A percentile compares a stretch with the other conserved stretches of the same genome.
These are phyloP conservation scores for Colletotrichum sp. DNA, from an alignment of 2,329 filamentous ascomycete genomes.

Conservation along the genomic window DNA sequence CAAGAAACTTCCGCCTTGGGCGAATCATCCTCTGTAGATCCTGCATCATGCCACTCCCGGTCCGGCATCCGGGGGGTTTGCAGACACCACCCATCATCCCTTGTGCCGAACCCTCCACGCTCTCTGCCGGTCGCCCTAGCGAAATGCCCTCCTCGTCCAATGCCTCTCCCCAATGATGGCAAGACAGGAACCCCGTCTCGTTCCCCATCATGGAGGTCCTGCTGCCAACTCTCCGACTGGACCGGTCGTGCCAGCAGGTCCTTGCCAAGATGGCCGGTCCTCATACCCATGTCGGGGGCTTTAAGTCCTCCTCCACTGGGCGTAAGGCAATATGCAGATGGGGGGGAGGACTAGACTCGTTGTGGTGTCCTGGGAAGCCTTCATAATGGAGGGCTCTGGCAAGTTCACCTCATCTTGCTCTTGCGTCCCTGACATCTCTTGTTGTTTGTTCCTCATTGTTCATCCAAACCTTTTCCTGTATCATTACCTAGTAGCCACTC, in stretches of 20 bases:
- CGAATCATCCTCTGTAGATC: conserved; percentile 3
- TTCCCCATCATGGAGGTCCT: neutral
- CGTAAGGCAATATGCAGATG: neutral
- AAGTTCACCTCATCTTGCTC: neutral
- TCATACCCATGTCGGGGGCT: neutral
- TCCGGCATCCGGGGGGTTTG: neutral
- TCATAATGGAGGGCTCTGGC: neutral
- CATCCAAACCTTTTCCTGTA: neutral
- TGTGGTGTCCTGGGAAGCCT: neutral
- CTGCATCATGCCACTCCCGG: neutral
- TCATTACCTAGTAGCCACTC: neutral
- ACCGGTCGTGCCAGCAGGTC: neutral
- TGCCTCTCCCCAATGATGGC: neutral
- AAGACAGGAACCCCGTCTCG: neutral
- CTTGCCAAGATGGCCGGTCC: conserved; percentile 3
- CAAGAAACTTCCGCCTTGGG: neutral
- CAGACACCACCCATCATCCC: neutral
- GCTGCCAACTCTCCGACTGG: neutral
- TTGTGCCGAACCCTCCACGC: neutral
- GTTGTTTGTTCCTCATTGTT: neutral
- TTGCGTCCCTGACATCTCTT: neutral
- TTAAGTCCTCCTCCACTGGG: neutral
- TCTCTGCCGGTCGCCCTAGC: neutral
- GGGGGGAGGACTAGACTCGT: neutral
- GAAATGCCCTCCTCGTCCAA: neutral